These are phyloP conservation scores for Boechera stricta DNA, from an alignment of 345 rosid species.

Conservation along the genomic window DNA sequence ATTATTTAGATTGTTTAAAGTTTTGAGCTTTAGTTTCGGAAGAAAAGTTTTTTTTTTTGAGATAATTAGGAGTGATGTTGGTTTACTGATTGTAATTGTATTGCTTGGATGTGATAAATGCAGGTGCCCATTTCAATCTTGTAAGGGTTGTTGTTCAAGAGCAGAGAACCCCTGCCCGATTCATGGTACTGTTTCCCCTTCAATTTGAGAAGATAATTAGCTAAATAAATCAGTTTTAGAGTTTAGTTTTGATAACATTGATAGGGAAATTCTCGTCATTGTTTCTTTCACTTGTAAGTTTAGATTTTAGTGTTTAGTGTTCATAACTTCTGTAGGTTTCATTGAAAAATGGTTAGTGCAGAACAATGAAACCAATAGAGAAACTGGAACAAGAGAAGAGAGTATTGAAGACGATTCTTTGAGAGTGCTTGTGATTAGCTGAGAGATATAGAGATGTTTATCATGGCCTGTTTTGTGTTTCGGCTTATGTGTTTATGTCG, in stretches of 20 bases:
- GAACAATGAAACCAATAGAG: background rate
- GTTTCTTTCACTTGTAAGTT: slow-evolving; percentile 11
- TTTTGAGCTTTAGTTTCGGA: slow-evolving; percentile 12
- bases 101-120: slow-evolving; percentile 42
- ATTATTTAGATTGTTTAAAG: background rate
- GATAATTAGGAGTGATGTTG: background rate
- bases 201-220: background rate
- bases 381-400: background rate
- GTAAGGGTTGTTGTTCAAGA: slow-evolving; percentile 94
- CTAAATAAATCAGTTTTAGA: background rate
- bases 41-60: background rate
- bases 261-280: background rate
- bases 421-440: background rate
- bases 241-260: background rate
- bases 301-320: background rate
- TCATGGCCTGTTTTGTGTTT: slow-evolving; percentile 16
- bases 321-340: background rate
- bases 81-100: background rate
- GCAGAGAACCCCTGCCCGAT: slow-evolving; percentile 95
- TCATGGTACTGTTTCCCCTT: slow-evolving; percentile 62
- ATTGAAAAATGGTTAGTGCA: background rate
- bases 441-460: slow-evolving; percentile 10
- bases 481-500: slow-evolving; percentile 23
- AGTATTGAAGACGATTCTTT: background rate
- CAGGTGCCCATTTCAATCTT: slow-evolving; percentile 95